phyloP scores from a whole-genome alignment of 2,329 filamentous ascomycete species.

The Botryotinia narcissicola region DNA sequence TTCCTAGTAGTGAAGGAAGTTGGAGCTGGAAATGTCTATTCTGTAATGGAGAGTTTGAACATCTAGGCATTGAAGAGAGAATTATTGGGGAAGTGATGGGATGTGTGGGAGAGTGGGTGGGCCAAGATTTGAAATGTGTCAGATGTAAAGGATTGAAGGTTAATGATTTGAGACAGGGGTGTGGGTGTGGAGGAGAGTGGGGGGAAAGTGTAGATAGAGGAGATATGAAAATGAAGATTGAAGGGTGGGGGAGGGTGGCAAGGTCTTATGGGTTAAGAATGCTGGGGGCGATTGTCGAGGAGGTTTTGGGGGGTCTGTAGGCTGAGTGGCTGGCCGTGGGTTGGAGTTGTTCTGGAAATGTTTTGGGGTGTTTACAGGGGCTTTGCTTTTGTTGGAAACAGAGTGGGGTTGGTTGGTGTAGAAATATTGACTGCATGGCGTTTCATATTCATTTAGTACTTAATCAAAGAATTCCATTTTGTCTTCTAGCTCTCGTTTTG shows the following conservation, averaged over 20 bases:
- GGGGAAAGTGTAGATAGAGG: slow-evolving; percentile 64
- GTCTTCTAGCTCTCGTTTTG: not conserved
- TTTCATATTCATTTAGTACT: not conserved
- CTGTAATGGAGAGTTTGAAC: slow-evolving; percentile 73
- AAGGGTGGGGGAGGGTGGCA: slow-evolving; percentile 72
- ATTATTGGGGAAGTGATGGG: slow-evolving; percentile 75
- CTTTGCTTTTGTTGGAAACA: not conserved
- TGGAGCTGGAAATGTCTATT: slow-evolving; percentile 72
- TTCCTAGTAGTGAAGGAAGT: slow-evolving; percentile 47
- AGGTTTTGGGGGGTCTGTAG: slow-evolving; percentile 52
- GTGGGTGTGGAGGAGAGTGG: slow-evolving; percentile 88
- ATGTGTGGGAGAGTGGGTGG: slow-evolving; percentile 73
- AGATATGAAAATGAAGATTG: slow-evolving; percentile 63
- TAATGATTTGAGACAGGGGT: slow-evolving; percentile 97
- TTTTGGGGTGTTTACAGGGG: not conserved
- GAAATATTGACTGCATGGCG: not conserved
- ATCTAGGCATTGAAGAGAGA: slow-evolving; percentile 79
- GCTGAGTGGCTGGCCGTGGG: not conserved
- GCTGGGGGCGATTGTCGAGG: slow-evolving; percentile 71
- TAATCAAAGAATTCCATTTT: not conserved
- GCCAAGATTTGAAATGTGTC: slow-evolving; percentile 81
- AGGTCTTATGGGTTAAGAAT: slow-evolving; percentile 78
- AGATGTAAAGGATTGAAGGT: slow-evolving; percentile 70
- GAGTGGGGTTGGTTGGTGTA: not conserved
- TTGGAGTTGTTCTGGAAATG: not conserved